Evolutionary conservation across 2,329 filamentous ascomycete species (phyloP), one percentile per base, ranked within the genome.

Genomic region (Helotiales sp.): DNA sequence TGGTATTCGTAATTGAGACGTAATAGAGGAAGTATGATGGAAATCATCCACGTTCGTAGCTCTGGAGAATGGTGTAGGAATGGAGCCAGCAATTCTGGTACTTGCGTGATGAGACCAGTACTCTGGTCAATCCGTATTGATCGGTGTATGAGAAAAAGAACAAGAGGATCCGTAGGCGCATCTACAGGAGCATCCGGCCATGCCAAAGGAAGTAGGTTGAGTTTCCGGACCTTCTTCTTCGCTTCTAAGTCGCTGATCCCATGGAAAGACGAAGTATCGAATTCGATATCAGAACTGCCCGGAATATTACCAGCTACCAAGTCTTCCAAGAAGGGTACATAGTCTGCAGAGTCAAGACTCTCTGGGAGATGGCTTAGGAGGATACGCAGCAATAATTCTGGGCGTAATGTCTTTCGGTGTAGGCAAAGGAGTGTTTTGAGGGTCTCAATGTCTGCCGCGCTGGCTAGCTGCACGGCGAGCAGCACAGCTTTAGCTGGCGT

Each of bases 361-460:
- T 93, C 90, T 25, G 91, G 91, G 1, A 96, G 79, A 69, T 88
- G 90, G 19, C 87, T 90, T 46, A 96, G 80, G 22, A 96, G 75
- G 53, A 95, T 85, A 44, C 88, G 85, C 57, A 95, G 78, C 24
- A 90, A 70, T 13, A 91, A 75, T 56, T 89, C 84, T 44, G 82
- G 80, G 27, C 81, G 78, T 54, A 95, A 77, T 34, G 86, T 79
- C 54, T 81, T 76, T 53, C 75, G 73, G 65, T 89, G 76, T 36
- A 78, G 76, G 22, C 81, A 77, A 52, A 84, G 79, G 61, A 95
- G 77, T 53, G 77, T 77, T 56, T 81, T 79, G 59, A 95, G 75
- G 63, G 81, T 79, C 65, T 79, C 72, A 66, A 92, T 77, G 70
- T 93, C 83, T 69, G 84, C 80, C 66, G 83, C 82, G 60, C 82